Base-by-base conservation (phyloP, 805 yeast genomes). In the Babjeviella inositovora region DNA sequence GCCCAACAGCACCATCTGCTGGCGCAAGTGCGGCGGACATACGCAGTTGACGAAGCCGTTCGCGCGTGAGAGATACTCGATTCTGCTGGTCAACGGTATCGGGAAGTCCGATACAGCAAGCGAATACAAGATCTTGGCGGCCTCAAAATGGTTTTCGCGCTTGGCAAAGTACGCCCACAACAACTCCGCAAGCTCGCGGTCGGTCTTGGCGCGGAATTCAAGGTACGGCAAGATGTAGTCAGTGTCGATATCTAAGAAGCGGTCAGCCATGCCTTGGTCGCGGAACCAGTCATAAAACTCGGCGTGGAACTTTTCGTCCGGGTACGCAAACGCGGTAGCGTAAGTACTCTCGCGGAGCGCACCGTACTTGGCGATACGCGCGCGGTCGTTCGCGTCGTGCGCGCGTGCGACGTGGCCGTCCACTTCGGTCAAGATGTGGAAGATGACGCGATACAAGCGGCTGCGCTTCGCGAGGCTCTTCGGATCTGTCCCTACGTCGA, bases 201-300 rank as follows among this genome's bases (percentile, higher is more conserved):
- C 73, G 23, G 63, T 62, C 15, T 55, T 45, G 0, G 87, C 56
- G 27, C 64, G 68, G 37, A 71, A 79, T 34, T 71, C 70, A 40
- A 90, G 61, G 36, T 79, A 90, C 14, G 75, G 70, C 29, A 81
- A 55, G 18, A 90, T 68, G 38, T 57, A 87, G 8, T 85, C 79
- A 0, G 96, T 81, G 25, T 80, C 77, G 27, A 87, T 62, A 22
- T 75, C 80, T 28, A 87, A 55, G 20, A 90, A 52, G 30, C 79
- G 67, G 26, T 76, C 90, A 30, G 80, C 73, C 14, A 70, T 63
- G 4, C 81, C 85, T 38, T 79, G 80, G 20, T 59, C 50, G 16
- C 82, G 73, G 35, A 82, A 72, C 96, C 97, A 90, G 43, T 81
- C 87, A 45, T 90, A 90, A 32, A 90, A 65, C 32, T 80, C 79